Evolutionary conservation across 2,329 filamentous ascomycete genomes (phyloP).

Genomic region (Colletotrichum euphorbiae): DNA sequence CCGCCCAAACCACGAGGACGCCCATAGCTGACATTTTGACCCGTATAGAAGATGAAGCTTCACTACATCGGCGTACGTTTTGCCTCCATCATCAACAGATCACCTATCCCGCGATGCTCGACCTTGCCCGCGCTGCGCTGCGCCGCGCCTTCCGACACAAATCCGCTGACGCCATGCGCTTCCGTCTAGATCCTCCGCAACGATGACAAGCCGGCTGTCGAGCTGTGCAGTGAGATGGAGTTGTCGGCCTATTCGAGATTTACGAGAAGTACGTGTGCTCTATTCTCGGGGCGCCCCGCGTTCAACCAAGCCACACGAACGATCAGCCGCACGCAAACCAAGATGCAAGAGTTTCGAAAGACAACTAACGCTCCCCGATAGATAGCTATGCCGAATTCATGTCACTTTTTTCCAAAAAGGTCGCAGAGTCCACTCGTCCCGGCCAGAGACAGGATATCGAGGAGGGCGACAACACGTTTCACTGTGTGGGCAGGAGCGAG

Average conservation of each 20-base stretch:
- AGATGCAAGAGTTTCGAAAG: background rate
- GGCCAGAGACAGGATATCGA: constrained; percentile 88
- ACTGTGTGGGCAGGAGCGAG: constrained; percentile 80
- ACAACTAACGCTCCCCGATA: background rate
- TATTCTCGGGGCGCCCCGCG: background rate
- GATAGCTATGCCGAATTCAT: constrained; percentile 67
- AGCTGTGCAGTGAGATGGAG: constrained; percentile 82
- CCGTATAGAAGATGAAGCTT: constrained; percentile 77
- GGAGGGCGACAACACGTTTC: constrained; percentile 83
- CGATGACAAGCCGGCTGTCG: constrained; percentile 78
- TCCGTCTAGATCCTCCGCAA: constrained; percentile 81
- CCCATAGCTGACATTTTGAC: constrained; percentile 16
- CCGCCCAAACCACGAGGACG: constrained; percentile 15
- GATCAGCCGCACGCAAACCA: background rate
- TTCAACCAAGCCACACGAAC: background rate
- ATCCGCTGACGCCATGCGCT: constrained; percentile 15
- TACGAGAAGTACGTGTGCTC: constrained; percentile 70
- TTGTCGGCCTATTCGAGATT: constrained; percentile 84
- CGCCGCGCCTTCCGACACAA: constrained; percentile 12
- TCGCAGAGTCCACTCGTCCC: constrained; percentile 86
- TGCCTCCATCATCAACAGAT: constrained; percentile 41
- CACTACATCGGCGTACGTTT: constrained; percentile 84
- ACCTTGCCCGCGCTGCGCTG: background rate
- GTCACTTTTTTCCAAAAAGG: constrained; percentile 86
- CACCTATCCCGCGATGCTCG: background rate